Evolutionary conservation across 805 yeast genomes (phyloP).

Genomic region (Hanseniaspora lachancei): DNA sequence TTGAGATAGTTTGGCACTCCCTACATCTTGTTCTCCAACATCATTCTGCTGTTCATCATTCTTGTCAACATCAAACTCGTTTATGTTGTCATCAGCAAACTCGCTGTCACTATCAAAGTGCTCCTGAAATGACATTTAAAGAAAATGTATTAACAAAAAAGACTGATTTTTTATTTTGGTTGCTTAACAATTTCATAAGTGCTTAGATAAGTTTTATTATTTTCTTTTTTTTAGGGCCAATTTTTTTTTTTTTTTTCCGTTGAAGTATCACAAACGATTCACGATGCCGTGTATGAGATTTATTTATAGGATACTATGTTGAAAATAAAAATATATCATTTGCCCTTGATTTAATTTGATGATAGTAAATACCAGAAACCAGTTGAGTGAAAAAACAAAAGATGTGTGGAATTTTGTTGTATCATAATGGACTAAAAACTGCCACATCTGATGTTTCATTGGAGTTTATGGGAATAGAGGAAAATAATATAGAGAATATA

Average conservation of each 20-base stretch:
- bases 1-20: too few relatives aligned
- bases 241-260: background rate
- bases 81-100: slow-evolving; percentile 1
- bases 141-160: too few relatives aligned
- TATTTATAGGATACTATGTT: too few relatives aligned
- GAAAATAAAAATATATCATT: too few relatives aligned
- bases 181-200: background rate
- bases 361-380: background rate
- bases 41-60: slow-evolving; percentile 3
- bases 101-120: slow-evolving; percentile 6
- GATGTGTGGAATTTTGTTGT: slow-evolving; percentile 12
- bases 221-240: background rate
- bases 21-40: background rate
- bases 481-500: slow-evolving; percentile 1
- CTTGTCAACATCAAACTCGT: slow-evolving; percentile 1
- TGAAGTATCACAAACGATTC: background rate
- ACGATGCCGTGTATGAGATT: too few relatives aligned
- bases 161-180: background rate
- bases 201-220: background rate
- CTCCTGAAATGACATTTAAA: slow-evolving; percentile 10
- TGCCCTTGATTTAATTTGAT: too few relatives aligned
- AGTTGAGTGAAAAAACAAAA: background rate
- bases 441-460: background rate
- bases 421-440: background rate
- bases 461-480: background rate